Base-by-base conservation (phyloP, 192 early-diverging fungal species). In the Coemansia sp. region DNA sequence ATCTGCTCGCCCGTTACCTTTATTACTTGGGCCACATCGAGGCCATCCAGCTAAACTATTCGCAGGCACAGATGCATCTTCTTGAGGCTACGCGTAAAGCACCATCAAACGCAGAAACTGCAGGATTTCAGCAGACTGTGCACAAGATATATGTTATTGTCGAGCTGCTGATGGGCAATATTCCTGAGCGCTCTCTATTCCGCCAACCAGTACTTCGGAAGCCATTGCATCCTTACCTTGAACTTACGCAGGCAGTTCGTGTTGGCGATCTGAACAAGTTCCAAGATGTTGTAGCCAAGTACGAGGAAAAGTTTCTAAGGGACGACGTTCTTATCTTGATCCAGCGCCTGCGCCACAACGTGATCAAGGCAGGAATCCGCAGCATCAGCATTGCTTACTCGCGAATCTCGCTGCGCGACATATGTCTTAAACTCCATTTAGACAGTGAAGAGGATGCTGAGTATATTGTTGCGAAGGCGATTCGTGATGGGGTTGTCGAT, bases 381-480 rank as follows among this genome's bases (percentile, higher is more conserved):
- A 96, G 92, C 90, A 96, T 99, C 71, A 91, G 88, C 73, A 62
- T 95, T 56, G 92, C 94, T 0, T 99, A 99, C 74, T 94, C 94
- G n/a, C 88, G 92, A 27, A 98, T 99, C 54, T 93, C 94, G 31
- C 82, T 99, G 55, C 82, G 91, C 12, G 97, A 99, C 71, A 95
- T 98, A 50, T 98, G 97, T 79, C 75, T 96, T 56, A 96, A 97
- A 82, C 84, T 99, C 54, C 94, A 97, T 63, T 72, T 99, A 73
- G 96, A 99, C 73, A 92, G 92, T 69, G 97, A 99, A 74, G 95
- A 98, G 69, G 96, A 98, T 68, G 97, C 96, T 26, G 94, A 99
- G 76, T 98, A 94, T 82, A 97, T 99, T 77, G 95, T 99, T 1
- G 92, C 93, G 23, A 99, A 99, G 83, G 92, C 97, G 22, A 96